These are phyloP conservation scores for Nakazawaea ishiwadae DNA, from an alignment of 805 yeast genomes.

Conservation along the genomic window DNA sequence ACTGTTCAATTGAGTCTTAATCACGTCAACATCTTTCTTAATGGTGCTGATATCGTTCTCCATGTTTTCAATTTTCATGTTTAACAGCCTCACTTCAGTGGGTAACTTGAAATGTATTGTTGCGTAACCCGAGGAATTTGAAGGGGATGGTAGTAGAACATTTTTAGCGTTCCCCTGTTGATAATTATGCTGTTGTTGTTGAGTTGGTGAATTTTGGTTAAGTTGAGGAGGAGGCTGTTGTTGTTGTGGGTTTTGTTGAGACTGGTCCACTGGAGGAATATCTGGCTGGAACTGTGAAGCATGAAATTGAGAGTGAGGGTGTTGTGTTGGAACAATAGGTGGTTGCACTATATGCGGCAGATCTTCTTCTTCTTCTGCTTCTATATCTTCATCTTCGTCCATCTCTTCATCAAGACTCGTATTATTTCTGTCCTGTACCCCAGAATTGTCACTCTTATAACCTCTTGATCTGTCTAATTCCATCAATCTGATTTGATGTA, in stretches of 20 bases:
- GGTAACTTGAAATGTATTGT: slow-evolving; percentile 7
- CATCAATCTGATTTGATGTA: background rate
- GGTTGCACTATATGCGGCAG: background rate
- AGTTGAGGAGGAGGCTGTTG: background rate
- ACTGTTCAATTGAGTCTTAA: slow-evolving; percentile 1
- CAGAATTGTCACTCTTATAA: too few relatives aligned
- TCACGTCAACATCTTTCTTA: slow-evolving; percentile 1
- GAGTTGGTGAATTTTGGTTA: background rate
- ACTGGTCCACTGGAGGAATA: background rate
- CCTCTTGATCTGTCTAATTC: too few relatives aligned
- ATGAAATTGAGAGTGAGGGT: background rate
- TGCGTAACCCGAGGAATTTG: slow-evolving; percentile 1
- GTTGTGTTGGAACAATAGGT: slow-evolving; percentile 3
- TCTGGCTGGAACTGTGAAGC: too few relatives aligned
- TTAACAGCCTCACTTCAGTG: background rate
- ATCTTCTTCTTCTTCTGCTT: background rate
- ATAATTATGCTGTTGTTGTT: background rate
- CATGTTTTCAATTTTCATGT: background rate
- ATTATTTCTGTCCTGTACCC: too few relatives aligned
- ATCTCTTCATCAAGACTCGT: background rate
- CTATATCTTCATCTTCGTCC: background rate
- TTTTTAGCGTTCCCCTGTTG: background rate
- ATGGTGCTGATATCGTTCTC: slow-evolving; percentile 1
- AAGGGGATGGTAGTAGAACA: too few relatives aligned
- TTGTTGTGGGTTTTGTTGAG: background rate